Conservation (phyloP, 352 stramenopile species). For the Phytophthora tentaculata region DNA sequence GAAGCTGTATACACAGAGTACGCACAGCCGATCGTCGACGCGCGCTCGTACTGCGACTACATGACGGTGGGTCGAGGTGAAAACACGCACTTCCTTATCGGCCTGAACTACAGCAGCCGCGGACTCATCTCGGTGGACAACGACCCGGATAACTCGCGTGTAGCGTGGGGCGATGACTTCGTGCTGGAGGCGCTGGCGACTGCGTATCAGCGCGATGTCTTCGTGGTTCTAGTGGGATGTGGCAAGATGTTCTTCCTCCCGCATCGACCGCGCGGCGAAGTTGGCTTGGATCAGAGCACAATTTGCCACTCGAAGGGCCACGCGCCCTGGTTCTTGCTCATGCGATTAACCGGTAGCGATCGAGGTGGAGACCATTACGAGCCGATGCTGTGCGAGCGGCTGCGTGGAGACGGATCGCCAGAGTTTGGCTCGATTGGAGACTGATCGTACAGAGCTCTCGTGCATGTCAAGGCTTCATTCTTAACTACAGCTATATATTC, state of each 20-base stretch:
- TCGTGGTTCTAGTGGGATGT: constrained; percentile 87
- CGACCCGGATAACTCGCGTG: constrained; percentile 74
- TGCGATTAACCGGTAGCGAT: constrained; percentile 86
- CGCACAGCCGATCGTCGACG: constrained; percentile 73
- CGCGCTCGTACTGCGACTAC: constrained; percentile 86
- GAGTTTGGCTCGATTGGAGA: constrained; percentile 89
- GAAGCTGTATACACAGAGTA: constrained; percentile 82
- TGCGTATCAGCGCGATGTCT: constrained; percentile 89
- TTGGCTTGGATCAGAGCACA: constrained; percentile 44
- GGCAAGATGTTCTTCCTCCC: constrained; percentile 91
- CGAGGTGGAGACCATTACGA: constrained; percentile 90
- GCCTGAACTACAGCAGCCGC: constrained; percentile 79
- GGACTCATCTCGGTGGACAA: constrained; percentile 86
- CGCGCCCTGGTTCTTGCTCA: constrained; percentile 87
- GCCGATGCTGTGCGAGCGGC: constrained; percentile 84
- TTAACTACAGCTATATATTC: constrained; percentile 44
- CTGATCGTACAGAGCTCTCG: constrained; percentile 25
- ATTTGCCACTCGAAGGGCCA: constrained; percentile 78
- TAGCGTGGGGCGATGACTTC: constrained; percentile 90
- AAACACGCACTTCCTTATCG: constrained; percentile 83
- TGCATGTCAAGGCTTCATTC: constrained; percentile 29
- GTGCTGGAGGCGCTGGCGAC: constrained; percentile 85
- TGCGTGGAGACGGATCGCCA: constrained; percentile 81
- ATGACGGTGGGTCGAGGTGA: constrained; percentile 80
- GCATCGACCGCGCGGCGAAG: constrained; percentile 64